Percentiles rank a stretch among this genome's conserved stretches.
These are phyloP conservation scores for Boletus fagicola DNA, from an alignment of 768 basidiomycete species.

Conservation along the genomic window DNA sequence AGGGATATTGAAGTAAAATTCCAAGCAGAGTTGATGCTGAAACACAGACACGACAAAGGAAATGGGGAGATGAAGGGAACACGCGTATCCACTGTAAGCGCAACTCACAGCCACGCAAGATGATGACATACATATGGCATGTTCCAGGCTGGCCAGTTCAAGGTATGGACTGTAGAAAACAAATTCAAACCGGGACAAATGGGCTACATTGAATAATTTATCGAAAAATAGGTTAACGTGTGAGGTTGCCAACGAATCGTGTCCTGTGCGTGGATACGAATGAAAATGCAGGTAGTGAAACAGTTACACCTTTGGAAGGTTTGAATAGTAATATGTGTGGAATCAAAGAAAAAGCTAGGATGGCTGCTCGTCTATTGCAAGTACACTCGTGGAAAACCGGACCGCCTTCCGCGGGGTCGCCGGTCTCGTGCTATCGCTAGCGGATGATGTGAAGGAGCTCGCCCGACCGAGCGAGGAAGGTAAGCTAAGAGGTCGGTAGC, in stretches of 20 bases:
- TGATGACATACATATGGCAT: conserved; percentile 26
- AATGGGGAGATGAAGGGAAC: not conserved
- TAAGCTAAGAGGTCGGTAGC: conserved; percentile 39
- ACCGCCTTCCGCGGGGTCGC: conserved; percentile 57
- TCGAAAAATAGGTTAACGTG: conserved; percentile 24
- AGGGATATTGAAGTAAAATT: not conserved
- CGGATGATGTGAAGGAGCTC: conserved; percentile 33
- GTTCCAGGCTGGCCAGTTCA: not conserved
- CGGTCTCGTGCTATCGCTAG: conserved; percentile 37
- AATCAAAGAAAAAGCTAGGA: conserved; percentile 11
- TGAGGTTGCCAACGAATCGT: conserved; percentile 9
- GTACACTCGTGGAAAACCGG: conserved; percentile 53
- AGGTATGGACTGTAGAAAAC: not conserved
- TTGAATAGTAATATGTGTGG: conserved; percentile 5
- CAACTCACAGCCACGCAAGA: conserved; percentile 29
- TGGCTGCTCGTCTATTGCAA: conserved; percentile 26
- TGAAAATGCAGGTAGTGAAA: conserved; percentile 23
- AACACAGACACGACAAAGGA: conserved; percentile 4
- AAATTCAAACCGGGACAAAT: conserved; percentile 6
- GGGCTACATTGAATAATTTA: conserved; percentile 36
- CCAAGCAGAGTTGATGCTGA: conserved; percentile 2
- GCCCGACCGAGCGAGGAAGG: conserved; percentile 34
- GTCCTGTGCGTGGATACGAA: conserved; percentile 23
- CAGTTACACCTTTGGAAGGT: conserved; percentile 7
- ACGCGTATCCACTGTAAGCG: not conserved